Evolutionary conservation across 768 basidiomycete genomes (phyloP), one percentile per base, ranked within the genome.

Genomic region (Agaricus sinodeliciosus): DNA sequence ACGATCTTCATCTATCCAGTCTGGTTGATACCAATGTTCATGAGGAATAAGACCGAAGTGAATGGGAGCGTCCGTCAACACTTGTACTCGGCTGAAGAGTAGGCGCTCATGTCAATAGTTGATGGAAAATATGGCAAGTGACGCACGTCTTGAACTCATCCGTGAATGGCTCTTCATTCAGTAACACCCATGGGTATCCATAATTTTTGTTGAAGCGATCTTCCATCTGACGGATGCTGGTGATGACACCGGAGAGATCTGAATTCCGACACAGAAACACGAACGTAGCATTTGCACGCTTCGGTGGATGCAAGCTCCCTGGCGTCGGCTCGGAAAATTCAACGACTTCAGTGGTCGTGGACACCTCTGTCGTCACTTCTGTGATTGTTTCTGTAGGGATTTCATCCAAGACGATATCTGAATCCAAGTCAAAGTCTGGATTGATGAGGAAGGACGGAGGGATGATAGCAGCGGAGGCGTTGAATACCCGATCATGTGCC

Each of bases 1-100:
- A 48, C 75, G 72, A 63, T 67, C 72, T 64, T 92, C 88, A 60
- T 93, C 85, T 54, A 91, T 83, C 83, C 80, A 90, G 26, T 78
- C 74, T 0, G 90, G 91, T 64, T 92, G 89, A 55, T 72, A 69
- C 91, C 91, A 93, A 53, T 90, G 78, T n/a, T 84, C 77, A 12
- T 63, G 64, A 11, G 84, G 84, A 48, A 94, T 90, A n/a, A 77
- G 68, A 4, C 87, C 88, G 62, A 88, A 90, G 28, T 73, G 69
- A 36, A 85, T 72, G 16, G 78, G 74, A 3, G 84, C 71, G 52
- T 77, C 70, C 9, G 84, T 87, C 46, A 90, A 60, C 15, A 72
- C 69, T 27, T 73, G 67, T 1, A 83, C 74, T 13, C 74, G 77
- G 59, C 81, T 81, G 42, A 37, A 48, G 31, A 36, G 46, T 31